Percentiles rank a stretch among this genome's conserved stretches.
These are phyloP conservation scores for Pichia kudriavzevii DNA, from an alignment of 1,139 yeast genomes.

Conservation along the genomic window DNA sequence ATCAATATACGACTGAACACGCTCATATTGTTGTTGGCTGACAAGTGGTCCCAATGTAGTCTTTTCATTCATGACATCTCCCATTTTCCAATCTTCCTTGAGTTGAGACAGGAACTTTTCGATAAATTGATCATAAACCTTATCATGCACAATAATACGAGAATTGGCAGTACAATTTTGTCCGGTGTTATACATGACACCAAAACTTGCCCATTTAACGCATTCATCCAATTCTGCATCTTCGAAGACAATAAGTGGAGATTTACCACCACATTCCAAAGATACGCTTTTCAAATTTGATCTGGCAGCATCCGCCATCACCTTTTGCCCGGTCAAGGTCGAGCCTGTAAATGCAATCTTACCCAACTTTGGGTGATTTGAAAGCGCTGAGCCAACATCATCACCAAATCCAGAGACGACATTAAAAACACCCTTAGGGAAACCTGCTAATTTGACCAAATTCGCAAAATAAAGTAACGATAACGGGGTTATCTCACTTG, in stretches of 20 bases:
- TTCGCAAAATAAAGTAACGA: constrained; percentile 49
- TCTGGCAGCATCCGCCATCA: constrained; percentile 60
- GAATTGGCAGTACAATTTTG: constrained; percentile 91
- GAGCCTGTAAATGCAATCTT: constrained; percentile 57
- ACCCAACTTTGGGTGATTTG: constrained; percentile 40
- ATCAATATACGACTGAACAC: constrained; percentile 59
- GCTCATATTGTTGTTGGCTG: constrained; percentile 58
- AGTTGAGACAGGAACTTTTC: constrained; percentile 33
- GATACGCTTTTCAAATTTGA: constrained; percentile 61
- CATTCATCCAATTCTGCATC: constrained; percentile 77
- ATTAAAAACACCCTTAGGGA: constrained; percentile 58
- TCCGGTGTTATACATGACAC: constrained; percentile 79
- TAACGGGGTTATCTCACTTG: constrained; percentile 60
- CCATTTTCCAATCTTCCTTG: constrained; percentile 44
- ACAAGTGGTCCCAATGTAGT: constrained; percentile 77
- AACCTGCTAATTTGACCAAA: constrained; percentile 49
- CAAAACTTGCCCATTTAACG: constrained; percentile 78
- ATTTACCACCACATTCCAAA: constrained; percentile 92
- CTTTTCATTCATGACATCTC: constrained; percentile 47
- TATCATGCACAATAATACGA: constrained; percentile 66
- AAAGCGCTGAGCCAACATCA: constrained; percentile 45
- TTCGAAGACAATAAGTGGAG: constrained; percentile 62
- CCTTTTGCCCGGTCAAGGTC: constrained; percentile 44
- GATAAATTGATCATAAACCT: constrained; percentile 62
- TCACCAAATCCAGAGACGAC: constrained; percentile 49